Conservation (phyloP, 305 asterid genomes). For the Solanum hybrid region DNA sequence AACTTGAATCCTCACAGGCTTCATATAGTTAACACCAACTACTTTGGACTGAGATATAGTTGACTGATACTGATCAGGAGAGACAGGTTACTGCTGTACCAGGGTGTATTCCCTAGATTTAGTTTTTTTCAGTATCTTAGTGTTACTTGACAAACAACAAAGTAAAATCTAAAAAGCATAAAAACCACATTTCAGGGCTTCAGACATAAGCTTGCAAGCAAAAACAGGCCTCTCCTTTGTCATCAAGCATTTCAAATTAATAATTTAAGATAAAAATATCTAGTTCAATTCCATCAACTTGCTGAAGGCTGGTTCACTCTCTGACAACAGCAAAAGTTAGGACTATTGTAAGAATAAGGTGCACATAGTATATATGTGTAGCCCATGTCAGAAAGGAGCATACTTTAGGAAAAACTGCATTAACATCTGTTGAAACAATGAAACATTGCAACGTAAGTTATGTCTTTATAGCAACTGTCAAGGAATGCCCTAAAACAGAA, state of each 20-base stretch:
- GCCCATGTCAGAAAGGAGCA: constrained; percentile 8
- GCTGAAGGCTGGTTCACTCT: not conserved
- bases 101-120: not conserved
- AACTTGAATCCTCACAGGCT: not conserved
- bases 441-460: not conserved
- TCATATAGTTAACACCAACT: not conserved
- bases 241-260: not conserved
- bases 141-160: not conserved
- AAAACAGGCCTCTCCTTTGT: not conserved
- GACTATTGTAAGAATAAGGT: not conserved
- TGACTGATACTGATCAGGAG: not conserved
- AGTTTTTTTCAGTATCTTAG: not conserved
- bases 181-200: not conserved
- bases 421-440: constrained; percentile 10
- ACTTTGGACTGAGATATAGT: not conserved
- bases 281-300: not conserved
- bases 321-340: not conserved
- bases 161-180: not conserved
- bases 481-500: constrained; percentile 8
- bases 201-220: not conserved
- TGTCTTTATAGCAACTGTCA: constrained; percentile 5
- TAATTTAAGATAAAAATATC: not conserved
- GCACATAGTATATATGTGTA: not conserved
- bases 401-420: not conserved
- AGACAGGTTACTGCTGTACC: not conserved